A percentile compares a stretch with the other conserved stretches of the same genome.
phyloP scores from a whole-genome alignment of 805 yeast species.

The Candida wancherniae region DNA sequence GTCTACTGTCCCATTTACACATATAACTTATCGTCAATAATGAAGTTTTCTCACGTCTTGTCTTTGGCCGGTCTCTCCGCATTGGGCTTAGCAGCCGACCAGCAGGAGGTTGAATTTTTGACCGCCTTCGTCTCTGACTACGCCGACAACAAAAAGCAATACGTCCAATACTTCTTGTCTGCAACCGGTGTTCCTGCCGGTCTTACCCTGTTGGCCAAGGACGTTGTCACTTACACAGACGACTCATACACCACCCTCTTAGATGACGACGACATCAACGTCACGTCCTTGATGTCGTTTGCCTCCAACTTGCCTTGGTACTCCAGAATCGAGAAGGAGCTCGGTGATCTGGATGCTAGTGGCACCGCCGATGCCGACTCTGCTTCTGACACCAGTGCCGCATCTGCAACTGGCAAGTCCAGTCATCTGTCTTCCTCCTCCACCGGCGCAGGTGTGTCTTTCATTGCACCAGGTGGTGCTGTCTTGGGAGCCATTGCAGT shows the following conservation, averaged over 20 bases:
- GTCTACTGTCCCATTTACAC: too few species aligned
- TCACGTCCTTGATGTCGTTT: slow-evolving; percentile 24
- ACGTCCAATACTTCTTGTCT: slow-evolving; percentile 27
- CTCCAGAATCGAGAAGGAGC: slow-evolving; percentile 18
- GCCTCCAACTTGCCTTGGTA: slow-evolving; percentile 36
- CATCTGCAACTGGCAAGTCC: neutral
- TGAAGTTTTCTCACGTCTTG: slow-evolving; percentile 17
- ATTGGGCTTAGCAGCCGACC: slow-evolving; percentile 6
- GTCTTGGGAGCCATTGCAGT: slow-evolving; percentile 31
- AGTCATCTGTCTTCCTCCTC: slow-evolving; percentile 2
- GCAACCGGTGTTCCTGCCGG: slow-evolving; percentile 25
- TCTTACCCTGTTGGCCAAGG: slow-evolving; percentile 27
- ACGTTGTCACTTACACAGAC: slow-evolving; percentile 39
- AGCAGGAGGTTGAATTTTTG: slow-evolving; percentile 19
- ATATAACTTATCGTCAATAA: too few species aligned
- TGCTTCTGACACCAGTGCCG: slow-evolving; percentile 1
- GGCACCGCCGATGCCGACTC: slow-evolving; percentile 2
- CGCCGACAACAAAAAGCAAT: slow-evolving; percentile 25
- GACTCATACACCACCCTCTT: slow-evolving; percentile 41
- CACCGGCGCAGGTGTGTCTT: slow-evolving; percentile 14
- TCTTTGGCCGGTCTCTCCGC: slow-evolving; percentile 9
- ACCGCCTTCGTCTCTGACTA: slow-evolving; percentile 37
- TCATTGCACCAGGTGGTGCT: slow-evolving; percentile 28
- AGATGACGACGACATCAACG: slow-evolving; percentile 14
- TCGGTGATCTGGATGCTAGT: slow-evolving; percentile 9